Percentiles rank a stretch among this genome's conserved stretches.
These are phyloP conservation scores for Phytophthora foliorum DNA, from an alignment of 352 stramenopile species.

Conservation along the genomic window DNA sequence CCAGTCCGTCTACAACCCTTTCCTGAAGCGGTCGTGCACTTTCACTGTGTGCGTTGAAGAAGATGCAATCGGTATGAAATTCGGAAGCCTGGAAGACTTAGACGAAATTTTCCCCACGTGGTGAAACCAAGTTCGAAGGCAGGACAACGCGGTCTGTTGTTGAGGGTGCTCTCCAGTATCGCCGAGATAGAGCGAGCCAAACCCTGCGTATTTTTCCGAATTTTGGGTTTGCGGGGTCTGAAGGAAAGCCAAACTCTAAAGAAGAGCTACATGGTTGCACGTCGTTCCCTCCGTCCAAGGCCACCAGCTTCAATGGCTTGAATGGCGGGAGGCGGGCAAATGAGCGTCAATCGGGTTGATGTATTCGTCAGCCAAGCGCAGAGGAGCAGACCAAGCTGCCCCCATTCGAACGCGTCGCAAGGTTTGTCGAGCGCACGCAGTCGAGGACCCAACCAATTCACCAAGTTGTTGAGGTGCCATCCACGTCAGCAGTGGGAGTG, in stretches of 20 bases:
- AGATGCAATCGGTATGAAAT: neutral
- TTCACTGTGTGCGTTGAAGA: neutral
- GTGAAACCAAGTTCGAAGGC: neutral
- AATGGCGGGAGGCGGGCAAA: no score
- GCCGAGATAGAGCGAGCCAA: neutral
- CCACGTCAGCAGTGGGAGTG: neutral
- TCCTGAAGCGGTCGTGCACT: neutral
- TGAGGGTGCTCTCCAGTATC: neutral
- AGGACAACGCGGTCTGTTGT: neutral
- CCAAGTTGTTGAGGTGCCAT: conserved; percentile 4
- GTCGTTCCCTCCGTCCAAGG: neutral
- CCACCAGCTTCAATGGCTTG: neutral
- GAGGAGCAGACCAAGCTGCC: neutral
- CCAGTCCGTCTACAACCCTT: neutral
- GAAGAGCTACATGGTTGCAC: neutral
- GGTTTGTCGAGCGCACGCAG: neutral
- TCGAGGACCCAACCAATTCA: neutral
- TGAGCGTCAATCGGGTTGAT: no score
- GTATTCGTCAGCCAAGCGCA: neutral
- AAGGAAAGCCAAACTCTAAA: neutral
- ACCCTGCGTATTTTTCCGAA: neutral
- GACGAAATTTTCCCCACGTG: neutral
- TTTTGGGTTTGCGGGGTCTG: neutral
- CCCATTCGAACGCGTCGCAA: neutral
- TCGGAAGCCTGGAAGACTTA: neutral